Base-by-base conservation (phyloP, 805 yeast genomes). In the Lipomyces orientalis region DNA sequence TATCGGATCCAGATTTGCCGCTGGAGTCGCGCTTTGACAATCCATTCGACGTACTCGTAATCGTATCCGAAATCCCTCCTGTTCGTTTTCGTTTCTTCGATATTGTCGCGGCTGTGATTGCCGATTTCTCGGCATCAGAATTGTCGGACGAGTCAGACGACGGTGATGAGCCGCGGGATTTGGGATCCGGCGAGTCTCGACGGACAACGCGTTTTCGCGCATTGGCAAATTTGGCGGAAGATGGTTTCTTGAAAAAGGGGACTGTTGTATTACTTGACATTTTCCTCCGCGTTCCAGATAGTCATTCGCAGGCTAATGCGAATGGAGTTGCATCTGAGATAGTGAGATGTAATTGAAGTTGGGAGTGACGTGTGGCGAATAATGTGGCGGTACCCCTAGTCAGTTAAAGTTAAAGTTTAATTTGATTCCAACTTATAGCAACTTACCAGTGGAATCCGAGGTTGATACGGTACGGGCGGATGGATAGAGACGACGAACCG, bases 51-150 rank as follows among this genome's bases (percentile, higher is more conserved):
- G 60, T 39, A 14, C 67, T 51, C 35, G 68, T 51, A 37, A 61
- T 67, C 12, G 54, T 60, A 57, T 64, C 70, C n/a, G 66, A 62
- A n/a, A 62, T 51, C 22, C 66, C 63, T 8, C 64, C 71, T 16
- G 33, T 54, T 54, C 71, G 61, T 35, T 64, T 67, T 12, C 69
- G 65, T 46, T 67, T 68, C 56, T 64, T 49, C 19, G 54, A 52
- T 4, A 56, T 31, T 12, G 56, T 10, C 4, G 29, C 61, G 3
- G 58, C 10, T 8, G 54, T 57, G 16, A 59, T 54, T 10, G 37
- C 35, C 5, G 65, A 58, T 16, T 56, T n/a, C 14, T n/a, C 54
- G 33, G 14, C 25, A n/a, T 61, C 62, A 22, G 25, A 51, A n/a
- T 39, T 33, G 60, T 34, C 52, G 35, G 55, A 43, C 25, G 43